Evolutionary conservation across 768 basidiomycete genomes (phyloP).

Genomic region (Punctularia strigosozonata): DNA sequence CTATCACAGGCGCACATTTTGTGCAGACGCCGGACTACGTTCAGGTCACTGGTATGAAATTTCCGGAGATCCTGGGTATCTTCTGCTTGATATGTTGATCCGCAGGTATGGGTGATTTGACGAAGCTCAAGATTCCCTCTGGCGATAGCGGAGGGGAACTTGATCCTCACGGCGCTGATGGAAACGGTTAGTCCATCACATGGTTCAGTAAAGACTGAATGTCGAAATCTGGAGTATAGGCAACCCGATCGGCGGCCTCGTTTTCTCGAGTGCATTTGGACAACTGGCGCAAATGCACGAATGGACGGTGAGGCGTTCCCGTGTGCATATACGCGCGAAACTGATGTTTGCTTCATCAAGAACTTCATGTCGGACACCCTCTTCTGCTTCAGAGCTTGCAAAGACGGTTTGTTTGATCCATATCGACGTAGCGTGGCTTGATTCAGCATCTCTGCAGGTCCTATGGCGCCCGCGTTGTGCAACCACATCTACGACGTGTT

Average conservation of each 20-base stretch:
- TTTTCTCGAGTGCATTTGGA: constrained; percentile 61
- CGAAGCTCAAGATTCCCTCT: constrained; percentile 47
- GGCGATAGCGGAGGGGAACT: constrained; percentile 55
- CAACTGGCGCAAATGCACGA: constrained; percentile 47
- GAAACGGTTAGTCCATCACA: constrained; percentile 21
- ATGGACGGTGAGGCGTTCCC: constrained; percentile 45
- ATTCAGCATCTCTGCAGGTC: constrained; percentile 22
- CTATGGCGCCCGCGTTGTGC: constrained; percentile 40
- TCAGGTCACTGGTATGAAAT: constrained; percentile 53
- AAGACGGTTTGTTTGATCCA: too few species aligned
- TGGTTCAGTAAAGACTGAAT: not conserved
- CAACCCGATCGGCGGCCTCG: constrained; percentile 53
- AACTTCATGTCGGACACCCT: constrained; percentile 47
- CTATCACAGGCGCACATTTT: constrained; percentile 59
- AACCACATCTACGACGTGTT: constrained; percentile 47
- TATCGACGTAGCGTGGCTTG: too few species aligned
- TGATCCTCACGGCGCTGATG: constrained; percentile 58
- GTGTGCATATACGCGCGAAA: constrained; percentile 10
- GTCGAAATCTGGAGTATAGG: constrained; percentile 35
- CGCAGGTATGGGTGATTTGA: constrained; percentile 21
- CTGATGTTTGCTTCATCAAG: constrained; percentile 25
- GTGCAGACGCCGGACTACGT: constrained; percentile 64
- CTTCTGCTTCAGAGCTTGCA: constrained; percentile 70
- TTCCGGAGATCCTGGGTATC: too few species aligned
- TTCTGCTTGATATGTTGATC: too few species aligned